Percentiles rank a stretch among this genome's conserved stretches.
Evolutionary conservation across 208 protist species (phyloP).

Genomic region (Porcisia hertigi): DNA sequence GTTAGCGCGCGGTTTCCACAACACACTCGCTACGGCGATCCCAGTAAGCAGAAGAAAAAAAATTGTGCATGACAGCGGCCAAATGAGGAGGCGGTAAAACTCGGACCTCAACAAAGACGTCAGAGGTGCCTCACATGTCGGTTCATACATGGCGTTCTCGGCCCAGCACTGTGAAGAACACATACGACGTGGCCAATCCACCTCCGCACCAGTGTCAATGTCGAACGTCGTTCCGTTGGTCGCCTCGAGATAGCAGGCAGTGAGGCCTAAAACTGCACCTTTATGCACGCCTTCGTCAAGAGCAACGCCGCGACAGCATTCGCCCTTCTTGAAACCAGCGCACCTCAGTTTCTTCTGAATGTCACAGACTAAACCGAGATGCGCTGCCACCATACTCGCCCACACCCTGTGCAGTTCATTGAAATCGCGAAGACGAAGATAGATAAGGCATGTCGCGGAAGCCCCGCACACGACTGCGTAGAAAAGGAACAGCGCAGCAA

Average conservation of each 20-base stretch:
- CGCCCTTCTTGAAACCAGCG: constrained; percentile 38
- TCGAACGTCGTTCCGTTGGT: constrained; percentile 46
- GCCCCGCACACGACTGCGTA: constrained; percentile 30
- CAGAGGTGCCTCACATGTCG: constrained; percentile 23
- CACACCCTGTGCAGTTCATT: constrained; percentile 21
- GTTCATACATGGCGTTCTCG: constrained; percentile 4
- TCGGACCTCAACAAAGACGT: constrained; percentile 6
- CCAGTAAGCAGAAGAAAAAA: constrained; percentile 5
- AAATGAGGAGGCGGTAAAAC: constrained; percentile 9
- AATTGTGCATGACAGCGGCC: background rate
- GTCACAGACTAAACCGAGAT: constrained; percentile 35
- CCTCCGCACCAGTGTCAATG: constrained; percentile 13
- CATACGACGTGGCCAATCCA: constrained; percentile 36
- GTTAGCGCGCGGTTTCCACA: constrained; percentile 12
- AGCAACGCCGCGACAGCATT: constrained; percentile 47
- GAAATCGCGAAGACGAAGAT: constrained; percentile 3
- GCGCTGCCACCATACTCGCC: constrained; percentile 20
- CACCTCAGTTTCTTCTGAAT: constrained; percentile 41
- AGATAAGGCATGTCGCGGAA: background rate
- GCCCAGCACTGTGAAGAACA: constrained; percentile 33
- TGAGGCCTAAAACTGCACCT: no score
- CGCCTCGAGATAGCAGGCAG: constrained; percentile 41
- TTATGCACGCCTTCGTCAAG: background rate
- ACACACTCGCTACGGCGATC: constrained; percentile 9
- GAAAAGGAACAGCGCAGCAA: constrained; percentile 16